phyloP scores from a whole-genome alignment of 2,329 filamentous ascomycete species.

The Fusarium sp. region DNA sequence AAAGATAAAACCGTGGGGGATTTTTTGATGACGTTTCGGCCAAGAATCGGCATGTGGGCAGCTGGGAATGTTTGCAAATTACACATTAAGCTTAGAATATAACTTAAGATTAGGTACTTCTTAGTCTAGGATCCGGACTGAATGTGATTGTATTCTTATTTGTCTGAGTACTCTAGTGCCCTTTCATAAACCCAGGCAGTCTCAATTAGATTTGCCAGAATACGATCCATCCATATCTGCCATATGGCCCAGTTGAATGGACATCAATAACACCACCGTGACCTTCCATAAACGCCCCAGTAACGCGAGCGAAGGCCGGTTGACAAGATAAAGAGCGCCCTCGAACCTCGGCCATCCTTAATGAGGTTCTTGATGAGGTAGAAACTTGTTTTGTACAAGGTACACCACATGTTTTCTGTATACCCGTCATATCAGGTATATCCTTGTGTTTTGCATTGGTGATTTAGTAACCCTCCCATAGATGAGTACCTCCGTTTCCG shows the following conservation, averaged over 20 bases:
- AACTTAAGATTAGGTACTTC: no score
- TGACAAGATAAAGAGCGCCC: constrained; percentile 2
- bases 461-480: constrained; percentile 16
- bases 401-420: not conserved
- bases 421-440: constrained; percentile 27
- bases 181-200: not conserved
- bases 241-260: not conserved
- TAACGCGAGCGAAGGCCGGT: not conserved
- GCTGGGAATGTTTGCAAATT: no score
- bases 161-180: not conserved
- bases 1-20: no score
- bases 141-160: constrained; percentile 7
- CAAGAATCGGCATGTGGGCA: no score
- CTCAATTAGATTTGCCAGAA: not conserved
- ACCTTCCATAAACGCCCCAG: not conserved
- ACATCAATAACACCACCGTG: not conserved
- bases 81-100: no score
- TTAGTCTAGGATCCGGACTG: no score
- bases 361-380: not conserved
- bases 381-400: not conserved
- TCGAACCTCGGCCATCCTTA: not conserved
- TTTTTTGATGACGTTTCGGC: no score
- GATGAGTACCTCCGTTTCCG: constrained; percentile 24
- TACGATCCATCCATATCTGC: not conserved
- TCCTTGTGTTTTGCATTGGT: not conserved